Base-by-base conservation (phyloP, 2,329 filamentous ascomycete genomes). In the Neofusicoccum laricinum region DNA sequence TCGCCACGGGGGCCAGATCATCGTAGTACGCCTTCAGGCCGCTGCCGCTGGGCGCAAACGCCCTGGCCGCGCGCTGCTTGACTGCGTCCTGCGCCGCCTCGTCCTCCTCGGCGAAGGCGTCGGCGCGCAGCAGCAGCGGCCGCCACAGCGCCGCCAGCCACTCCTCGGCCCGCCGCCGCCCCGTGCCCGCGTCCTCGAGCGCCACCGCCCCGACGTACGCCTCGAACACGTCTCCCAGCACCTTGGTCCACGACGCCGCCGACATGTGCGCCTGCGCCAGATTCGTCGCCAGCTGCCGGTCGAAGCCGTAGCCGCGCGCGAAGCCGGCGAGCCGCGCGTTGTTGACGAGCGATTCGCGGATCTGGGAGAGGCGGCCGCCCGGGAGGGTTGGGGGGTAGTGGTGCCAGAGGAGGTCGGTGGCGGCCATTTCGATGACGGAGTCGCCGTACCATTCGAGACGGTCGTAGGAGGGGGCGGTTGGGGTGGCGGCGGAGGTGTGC, bases 371-470 rank as follows among this genome's bases (percentile, higher is more conserved):
- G 66, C 87, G 85, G 2, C 93, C 93, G 1, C 84, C 82, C 1
- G 25, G 14, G 8, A 46, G 41, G 11, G 15, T 4, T 0, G 84
- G 82, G 11, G 61, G 41, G 61, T 55, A 63, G 10, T 10, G 36
- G 25, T 55, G 49, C 71, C 93, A 95, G 66, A 98, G 90, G 59
- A 96, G 82, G 17, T 87, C 85, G 0, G 90, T 88, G 5, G 93
- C 86, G 51, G 93, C 87, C 59, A 93, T 78, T 71, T 96, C 90
- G 59, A 96, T 81, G 70, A 94, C 94, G 19, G 91, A 90, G 74
- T 98, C 94, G 6, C 94, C 94, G 7, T 97, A 82, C 79, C 94
- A 93, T 76, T 98, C 94, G 6, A 97, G 85, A 17, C 87, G 86
- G 71, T 97, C 93, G 76, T 97, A 97, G 71, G 19, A 36, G 1